Base-by-base conservation (phyloP, 2,329 filamentous ascomycete genomes). In the Aureobasidium pullulans region DNA sequence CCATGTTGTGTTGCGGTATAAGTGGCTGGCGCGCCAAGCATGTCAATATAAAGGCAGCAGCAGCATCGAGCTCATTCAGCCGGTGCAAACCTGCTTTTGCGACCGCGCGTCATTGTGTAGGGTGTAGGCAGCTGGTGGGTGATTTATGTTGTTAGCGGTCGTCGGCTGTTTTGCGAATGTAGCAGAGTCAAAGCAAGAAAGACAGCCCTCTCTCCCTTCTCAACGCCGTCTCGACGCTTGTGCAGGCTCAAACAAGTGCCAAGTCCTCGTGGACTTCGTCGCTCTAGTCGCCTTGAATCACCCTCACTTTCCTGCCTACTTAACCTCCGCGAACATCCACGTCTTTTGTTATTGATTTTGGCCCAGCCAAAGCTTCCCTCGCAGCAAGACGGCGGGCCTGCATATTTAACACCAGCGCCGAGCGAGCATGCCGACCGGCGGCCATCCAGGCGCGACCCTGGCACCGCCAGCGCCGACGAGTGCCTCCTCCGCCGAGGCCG, bases 401-500 rank as follows among this genome's bases (percentile, higher is more conserved):
- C 54, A 57, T 47, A 47, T 32, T 31, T 43, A 29, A 57, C 54
- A 57, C 49, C 32, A 19, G 52, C 59, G 46, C 57, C 53, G 47
- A 61, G 59, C 61, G 74, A 75, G 73, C 68, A 75, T 75, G 73
- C 68, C 72, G 60, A 67, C 65, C 64, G 69, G 66, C 64, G 68
- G 66, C 57, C 70, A 71, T 52, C 39, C 57, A n/a, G 52, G 57
- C 36, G 53, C 53, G 28, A 47, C 32, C 40, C 46, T 50, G 39
- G 53, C 60, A 44, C 57, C 60, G 11, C 54, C 56, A 63, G 62
- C 66, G 43, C 61, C 56, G 52, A 62, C 61, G 44, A 62, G 63
- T 42, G 64, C 74, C 68, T 80, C 71, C 71, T 81, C 71, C 60
- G 74, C 79, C 60, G 78, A 81, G 67, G 90, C 89, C 43, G 89